phyloP scores from a whole-genome alignment of 495 filamentous ascomycete species.

The Talaromyces adpressus region DNA sequence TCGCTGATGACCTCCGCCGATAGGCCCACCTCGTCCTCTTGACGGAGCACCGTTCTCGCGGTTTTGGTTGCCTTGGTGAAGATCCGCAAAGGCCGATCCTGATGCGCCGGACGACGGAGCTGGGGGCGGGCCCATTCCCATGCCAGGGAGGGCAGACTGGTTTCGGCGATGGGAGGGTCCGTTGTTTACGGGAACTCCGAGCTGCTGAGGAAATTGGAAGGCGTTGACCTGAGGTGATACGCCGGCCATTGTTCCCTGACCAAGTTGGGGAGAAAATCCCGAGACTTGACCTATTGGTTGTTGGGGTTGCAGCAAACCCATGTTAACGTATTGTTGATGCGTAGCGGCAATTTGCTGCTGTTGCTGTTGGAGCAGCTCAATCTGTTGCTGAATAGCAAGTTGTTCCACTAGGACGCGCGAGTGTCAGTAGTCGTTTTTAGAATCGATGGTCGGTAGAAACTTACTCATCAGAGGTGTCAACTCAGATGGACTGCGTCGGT shows the following conservation, averaged over 20 bases:
- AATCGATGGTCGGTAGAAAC: constrained; percentile 38
- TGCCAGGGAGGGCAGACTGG: constrained; percentile 91
- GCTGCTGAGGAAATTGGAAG: constrained; percentile 84
- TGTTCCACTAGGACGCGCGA: constrained; percentile 76
- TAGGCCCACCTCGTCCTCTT: constrained; percentile 70
- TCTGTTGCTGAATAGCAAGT: constrained; percentile 97
- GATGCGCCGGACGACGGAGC: constrained; percentile 95
- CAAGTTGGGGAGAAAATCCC: constrained; percentile 63
- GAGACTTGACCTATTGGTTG: constrained; percentile 64
- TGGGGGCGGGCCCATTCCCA: constrained; percentile 82
- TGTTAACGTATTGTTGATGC: constrained; percentile 94
- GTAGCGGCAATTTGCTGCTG: constrained; percentile 96
- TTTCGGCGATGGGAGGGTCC: constrained; percentile 89
- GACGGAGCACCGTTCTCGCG: constrained; percentile 65
- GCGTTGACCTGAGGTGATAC: constrained; percentile 73
- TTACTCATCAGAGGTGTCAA: constrained; percentile 97
- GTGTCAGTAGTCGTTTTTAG: background rate
- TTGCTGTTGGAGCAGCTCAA: constrained; percentile 94
- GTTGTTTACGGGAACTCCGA: constrained; percentile 64
- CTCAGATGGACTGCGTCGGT: constrained; percentile 95
- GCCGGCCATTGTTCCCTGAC: constrained; percentile 54
- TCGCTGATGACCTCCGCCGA: constrained; percentile 77
- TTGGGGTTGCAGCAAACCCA: constrained; percentile 83
- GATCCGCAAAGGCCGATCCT: constrained; percentile 73
- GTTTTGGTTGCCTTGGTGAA: constrained; percentile 54